Percentiles rank a stretch among this genome's conserved stretches.
These are phyloP conservation scores for Metarhizium album DNA, from an alignment of 2,329 filamentous ascomycete species.

Conservation along the genomic window DNA sequence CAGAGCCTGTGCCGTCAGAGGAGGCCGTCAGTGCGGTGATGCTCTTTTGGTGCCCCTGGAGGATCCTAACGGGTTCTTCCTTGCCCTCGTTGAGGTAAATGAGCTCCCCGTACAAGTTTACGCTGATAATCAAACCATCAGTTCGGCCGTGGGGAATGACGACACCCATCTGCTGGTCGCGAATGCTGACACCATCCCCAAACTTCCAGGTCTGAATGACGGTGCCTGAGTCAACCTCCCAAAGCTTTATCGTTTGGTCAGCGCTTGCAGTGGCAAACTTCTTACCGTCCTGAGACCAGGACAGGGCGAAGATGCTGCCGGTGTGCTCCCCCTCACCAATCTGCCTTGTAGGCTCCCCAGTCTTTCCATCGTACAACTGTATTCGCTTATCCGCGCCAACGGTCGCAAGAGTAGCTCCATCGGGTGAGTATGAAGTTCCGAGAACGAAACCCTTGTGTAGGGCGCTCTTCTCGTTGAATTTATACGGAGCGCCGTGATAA, in stretches of 20 bases:
- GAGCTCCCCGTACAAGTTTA: conserved; percentile 80
- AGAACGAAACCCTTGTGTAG: conserved; percentile 85
- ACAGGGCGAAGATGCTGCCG: conserved; percentile 85
- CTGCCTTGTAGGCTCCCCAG: conserved; percentile 67
- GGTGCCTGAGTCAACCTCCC: conserved; percentile 76
- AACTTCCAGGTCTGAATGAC: conserved; percentile 75
- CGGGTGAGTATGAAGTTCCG: conserved; percentile 79
- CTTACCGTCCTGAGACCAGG: conserved; percentile 80
- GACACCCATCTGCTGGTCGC: conserved; percentile 87
- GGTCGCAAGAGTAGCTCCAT: conserved; percentile 70
- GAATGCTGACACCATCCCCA: conserved; percentile 65
- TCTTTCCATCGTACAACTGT: conserved; percentile 94
- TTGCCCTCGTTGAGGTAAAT: conserved; percentile 75
- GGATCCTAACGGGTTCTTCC: conserved; percentile 54
- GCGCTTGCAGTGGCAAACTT: conserved; percentile 84
- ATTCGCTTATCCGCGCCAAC: conserved; percentile 90
- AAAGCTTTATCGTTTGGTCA: conserved; percentile 89
- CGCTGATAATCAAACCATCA: conserved; percentile 81
- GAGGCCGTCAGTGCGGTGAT: conserved; percentile 58
- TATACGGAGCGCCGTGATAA: conserved; percentile 89
- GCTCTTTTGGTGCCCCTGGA: conserved; percentile 85
- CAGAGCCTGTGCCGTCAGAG: conserved; percentile 44
- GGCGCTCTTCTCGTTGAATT: conserved; percentile 76
- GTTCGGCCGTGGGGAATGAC: conserved; percentile 75
- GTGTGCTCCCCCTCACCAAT: conserved; percentile 80